Evolutionary conservation across 2,329 filamentous ascomycete species (phyloP).

Genomic region (Akanthomyces lecanii): DNA sequence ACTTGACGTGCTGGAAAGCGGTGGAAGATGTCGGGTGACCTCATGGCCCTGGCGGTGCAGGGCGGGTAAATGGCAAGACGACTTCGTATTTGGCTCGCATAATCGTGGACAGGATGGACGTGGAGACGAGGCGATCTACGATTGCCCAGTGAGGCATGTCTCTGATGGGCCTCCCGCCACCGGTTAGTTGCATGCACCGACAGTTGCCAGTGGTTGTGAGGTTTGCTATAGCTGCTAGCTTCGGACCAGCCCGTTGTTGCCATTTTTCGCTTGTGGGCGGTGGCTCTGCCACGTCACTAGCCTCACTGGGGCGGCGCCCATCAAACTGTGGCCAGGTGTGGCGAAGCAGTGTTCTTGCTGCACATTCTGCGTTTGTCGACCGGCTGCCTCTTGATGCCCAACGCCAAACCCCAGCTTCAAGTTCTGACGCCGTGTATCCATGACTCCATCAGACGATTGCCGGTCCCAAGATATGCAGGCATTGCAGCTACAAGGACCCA

Average conservation of each 20-base stretch:
- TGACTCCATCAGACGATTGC: not conserved
- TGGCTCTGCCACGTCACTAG: conserved; percentile 43
- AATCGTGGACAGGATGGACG: not conserved
- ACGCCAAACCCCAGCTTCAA: conserved; percentile 16
- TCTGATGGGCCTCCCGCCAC: not conserved
- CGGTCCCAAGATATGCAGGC: conserved; percentile 19
- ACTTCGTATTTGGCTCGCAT: conserved; percentile 7
- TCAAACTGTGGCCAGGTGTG: conserved; percentile 28
- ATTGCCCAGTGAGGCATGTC: conserved; percentile 8
- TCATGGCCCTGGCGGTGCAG: not conserved
- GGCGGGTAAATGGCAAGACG: not conserved
- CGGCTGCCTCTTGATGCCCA: conserved; percentile 16
- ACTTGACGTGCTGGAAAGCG: not conserved
- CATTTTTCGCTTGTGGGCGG: not conserved
- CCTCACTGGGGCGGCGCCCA: conserved; percentile 29
- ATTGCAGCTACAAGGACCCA: conserved; percentile 9
- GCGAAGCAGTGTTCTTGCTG: conserved; percentile 34
- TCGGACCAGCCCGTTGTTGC: conserved; percentile 14
- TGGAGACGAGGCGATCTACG: conserved; percentile 3
- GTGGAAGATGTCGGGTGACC: conserved; percentile 9
- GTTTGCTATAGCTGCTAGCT: conserved; percentile 1
- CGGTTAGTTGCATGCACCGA: not conserved
- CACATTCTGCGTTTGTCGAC: not conserved
- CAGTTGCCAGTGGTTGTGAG: not conserved
- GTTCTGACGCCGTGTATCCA: conserved; percentile 22